phyloP scores from a whole-genome alignment of 2,329 filamentous ascomycete species.

The Aureobasidium sp. region DNA sequence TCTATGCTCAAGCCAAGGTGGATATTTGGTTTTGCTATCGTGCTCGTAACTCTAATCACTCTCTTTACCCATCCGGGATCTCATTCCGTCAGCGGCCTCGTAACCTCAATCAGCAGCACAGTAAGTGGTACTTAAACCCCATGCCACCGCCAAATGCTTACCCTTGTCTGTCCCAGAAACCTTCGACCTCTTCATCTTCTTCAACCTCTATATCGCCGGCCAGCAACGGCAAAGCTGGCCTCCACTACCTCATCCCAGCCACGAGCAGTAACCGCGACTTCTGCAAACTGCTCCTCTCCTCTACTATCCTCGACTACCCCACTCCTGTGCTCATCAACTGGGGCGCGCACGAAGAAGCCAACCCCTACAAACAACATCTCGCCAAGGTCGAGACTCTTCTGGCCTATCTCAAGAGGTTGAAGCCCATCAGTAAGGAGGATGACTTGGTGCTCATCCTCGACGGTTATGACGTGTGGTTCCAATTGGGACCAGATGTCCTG shows the following conservation, averaged over 20 bases:
- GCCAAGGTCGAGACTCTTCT: slow-evolving; percentile 41
- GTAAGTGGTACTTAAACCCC: not conserved
- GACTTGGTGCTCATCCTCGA: slow-evolving; percentile 60
- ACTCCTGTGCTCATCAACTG: slow-evolving; percentile 49
- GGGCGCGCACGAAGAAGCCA: slow-evolving; percentile 23
- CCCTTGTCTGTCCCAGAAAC: not conserved
- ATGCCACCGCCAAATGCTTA: not conserved
- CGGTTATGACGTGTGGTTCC: slow-evolving; percentile 58
- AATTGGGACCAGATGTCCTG: slow-evolving; percentile 57
- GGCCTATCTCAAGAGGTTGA: slow-evolving; percentile 36
- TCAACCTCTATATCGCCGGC: not conserved
- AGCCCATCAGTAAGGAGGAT: slow-evolving; percentile 32
- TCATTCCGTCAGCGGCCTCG: not conserved
- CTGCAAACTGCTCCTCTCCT: slow-evolving; percentile 51
- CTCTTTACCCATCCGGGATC: slow-evolving; percentile 5
- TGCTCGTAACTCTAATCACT: slow-evolving; percentile 11
- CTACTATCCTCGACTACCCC: slow-evolving; percentile 54
- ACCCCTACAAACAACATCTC: slow-evolving; percentile 38
- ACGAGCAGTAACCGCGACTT: slow-evolving; percentile 43
- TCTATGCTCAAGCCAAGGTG: slow-evolving; percentile 8
- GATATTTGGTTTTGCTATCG: slow-evolving; percentile 6
- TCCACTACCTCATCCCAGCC: slow-evolving; percentile 51
- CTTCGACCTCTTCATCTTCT: not conserved
- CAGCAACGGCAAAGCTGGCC: slow-evolving; percentile 22
- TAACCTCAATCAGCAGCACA: not conserved